Evolutionary conservation across 139 green algal genomes (phyloP), one percentile per base, ranked within the genome.

Genomic region (Chlorella sp.): DNA sequence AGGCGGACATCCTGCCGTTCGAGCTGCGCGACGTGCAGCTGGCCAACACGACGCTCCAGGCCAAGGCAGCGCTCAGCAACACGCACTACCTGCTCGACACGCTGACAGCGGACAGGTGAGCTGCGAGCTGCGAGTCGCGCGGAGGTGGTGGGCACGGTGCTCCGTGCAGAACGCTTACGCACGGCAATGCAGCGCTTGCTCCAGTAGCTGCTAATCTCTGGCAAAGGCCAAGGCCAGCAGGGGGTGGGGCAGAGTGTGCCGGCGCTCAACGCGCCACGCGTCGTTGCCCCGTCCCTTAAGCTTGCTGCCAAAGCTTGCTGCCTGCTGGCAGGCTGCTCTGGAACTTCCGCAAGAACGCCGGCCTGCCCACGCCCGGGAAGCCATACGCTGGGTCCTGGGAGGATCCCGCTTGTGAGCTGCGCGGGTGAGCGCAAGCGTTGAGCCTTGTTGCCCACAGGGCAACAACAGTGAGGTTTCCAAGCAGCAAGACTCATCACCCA

Each of bases 331-430:
- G 69, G 26, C 63, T 91, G 63, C 77, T 91, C 0, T 83, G 60
- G 62, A 76, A 66, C 5, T 91, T 88, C 50, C 61, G 80, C 5
- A 34, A 67, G 6, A 90, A 77, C 4, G 85, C 83, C 3, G 65
- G 67, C 1, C 66, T 90, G 22, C 70, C 77, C 0, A 62, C 76
- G 0, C 73, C 80, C 4, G 79, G 76, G 0, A 5, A 73, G 26
- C 68, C 81, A 0, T 89, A 87, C 36, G 49, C 29, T 3, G 79
- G 73, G 0, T 77, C 76, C 2, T 90, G 87, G 87, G 85, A 90
- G 74, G 82, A 84, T 60, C 70, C 67, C 1, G 42, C 50, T 4
- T 70, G 79, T 31, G 82, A 90, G 62, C 67, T 92, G 6, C 74
- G 87, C 0, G 85, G 87, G n/a, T n/a, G n/a, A n/a, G n/a, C n/a